Evolutionary conservation across 2,329 filamentous ascomycete genomes (phyloP), one percentile per base, ranked within the genome.

Genomic region (Colletotrichum gloeosporioides): DNA sequence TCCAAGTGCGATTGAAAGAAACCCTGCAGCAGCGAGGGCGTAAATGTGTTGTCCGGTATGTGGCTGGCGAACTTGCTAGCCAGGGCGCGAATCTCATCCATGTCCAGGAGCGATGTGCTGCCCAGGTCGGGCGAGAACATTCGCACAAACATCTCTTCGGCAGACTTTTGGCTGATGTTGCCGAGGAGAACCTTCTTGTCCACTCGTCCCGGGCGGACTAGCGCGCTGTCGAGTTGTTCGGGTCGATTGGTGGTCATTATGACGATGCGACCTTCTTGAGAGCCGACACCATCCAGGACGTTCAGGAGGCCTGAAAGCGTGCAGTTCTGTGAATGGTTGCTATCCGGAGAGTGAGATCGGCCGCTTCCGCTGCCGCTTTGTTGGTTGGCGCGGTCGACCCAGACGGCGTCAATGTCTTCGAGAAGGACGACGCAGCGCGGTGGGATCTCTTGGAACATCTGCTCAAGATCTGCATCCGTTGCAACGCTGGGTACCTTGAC

Each of bases 171-270:
- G 59, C 85, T 86, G 34, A 89, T 88, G 77, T 87, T 85, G 34
- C 86, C 86, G 67, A 95, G 92, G 16, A 87, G 82, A 10, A 95
- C 89, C 75, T 90, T 90, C 82, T 91, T 88, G 79, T 95, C 93
- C 2, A 95, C 90, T 3, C 93, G 88, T 0, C 93, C 93, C 0
- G 93, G 93, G 1, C 93, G 88, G 12, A 94, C 87, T 0, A 95
- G 86, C 0, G 93, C 93, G 3, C 87, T 84, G 79, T 95, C 93
- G 0, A 95, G 88, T 68, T 90, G 89, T 66, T 94, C 92, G 0
- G 90, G 89, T 66, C 90, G 88, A 79, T 95, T 95, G 32, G 93
- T 93, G 0, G 93, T 95, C 93, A 95, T 95, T 81, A 95, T 90
- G 22, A 95, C 88, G 31, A 95, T 92, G 18, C 92, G 89, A 3